A percentile compares a stretch with the other conserved stretches of the same genome.
These are phyloP conservation scores for Adansonia grandidieri DNA, from an alignment of 441 rosid species.

Conservation along the genomic window DNA sequence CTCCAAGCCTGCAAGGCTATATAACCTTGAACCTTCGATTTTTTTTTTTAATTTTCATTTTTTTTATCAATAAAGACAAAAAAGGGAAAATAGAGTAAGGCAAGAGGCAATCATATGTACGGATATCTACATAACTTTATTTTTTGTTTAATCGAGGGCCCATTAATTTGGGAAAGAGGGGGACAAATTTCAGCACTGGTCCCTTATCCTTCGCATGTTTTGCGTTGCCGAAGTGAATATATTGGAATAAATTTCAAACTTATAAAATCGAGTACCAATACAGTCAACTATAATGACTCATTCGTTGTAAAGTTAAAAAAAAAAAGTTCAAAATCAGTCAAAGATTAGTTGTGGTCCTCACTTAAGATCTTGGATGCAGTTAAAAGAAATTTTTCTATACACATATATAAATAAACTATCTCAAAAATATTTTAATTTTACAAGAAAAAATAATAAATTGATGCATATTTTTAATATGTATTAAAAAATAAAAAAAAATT, in stretches of 20 bases:
- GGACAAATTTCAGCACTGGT: not conserved
- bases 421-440: not conserved
- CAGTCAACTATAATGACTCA: slow-evolving; percentile 10
- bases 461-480: no score
- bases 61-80: no score
- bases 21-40: not conserved
- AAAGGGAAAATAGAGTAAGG: not conserved
- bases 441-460: not conserved
- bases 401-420: no score
- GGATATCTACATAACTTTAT: not conserved
- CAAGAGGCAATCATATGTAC: not conserved
- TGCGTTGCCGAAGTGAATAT: not conserved
- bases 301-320: not conserved
- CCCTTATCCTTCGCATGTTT: slow-evolving; percentile 5
- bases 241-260: not conserved
- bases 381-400: not conserved
- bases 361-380: not conserved
- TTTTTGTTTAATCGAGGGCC: not conserved
- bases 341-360: not conserved
- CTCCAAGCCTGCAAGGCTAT: not conserved
- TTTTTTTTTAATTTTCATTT: not conserved
- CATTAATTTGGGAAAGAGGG: not conserved
- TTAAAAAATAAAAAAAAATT: no score
- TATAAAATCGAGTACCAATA: not conserved
- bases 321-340: not conserved